phyloP scores from a whole-genome alignment of 805 yeast genomes.

The Kazachstania bromeliacearum region DNA sequence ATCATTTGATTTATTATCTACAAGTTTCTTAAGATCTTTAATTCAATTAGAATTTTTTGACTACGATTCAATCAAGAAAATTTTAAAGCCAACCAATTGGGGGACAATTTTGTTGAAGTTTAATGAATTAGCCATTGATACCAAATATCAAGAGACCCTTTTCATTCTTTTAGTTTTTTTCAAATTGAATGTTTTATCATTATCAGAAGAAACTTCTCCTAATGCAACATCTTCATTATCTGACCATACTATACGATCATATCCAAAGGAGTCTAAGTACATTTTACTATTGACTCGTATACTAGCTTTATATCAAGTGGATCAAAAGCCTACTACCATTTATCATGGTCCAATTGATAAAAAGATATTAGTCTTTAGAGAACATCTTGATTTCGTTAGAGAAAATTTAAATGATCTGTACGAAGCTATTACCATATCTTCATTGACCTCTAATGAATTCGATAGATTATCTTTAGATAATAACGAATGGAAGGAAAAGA shows the following conservation, averaged over 20 bases:
- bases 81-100: slow-evolving; percentile 38
- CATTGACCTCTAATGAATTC: slow-evolving; percentile 47
- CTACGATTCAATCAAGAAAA: slow-evolving; percentile 26
- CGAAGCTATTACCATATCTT: slow-evolving; percentile 42
- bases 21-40: slow-evolving; percentile 46
- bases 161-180: slow-evolving; percentile 41
- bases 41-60: slow-evolving; percentile 42
- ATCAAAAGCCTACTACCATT: slow-evolving; percentile 40
- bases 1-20: slow-evolving; percentile 46
- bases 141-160: slow-evolving; percentile 32
- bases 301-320: slow-evolving; percentile 36
- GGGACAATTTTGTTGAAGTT: slow-evolving; percentile 39
- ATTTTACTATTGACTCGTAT: slow-evolving; percentile 41
- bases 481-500: slow-evolving; percentile 44
- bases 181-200: slow-evolving; percentile 34
- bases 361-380: slow-evolving; percentile 55
- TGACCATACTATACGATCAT: slow-evolving; percentile 33
- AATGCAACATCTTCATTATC: slow-evolving; percentile 24
- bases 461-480: slow-evolving; percentile 41
- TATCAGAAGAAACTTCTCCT: slow-evolving; percentile 29
- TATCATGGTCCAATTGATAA: slow-evolving; percentile 67
- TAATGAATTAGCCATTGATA: slow-evolving; percentile 24
- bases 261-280: slow-evolving; percentile 31
- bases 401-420: slow-evolving; percentile 44
- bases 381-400: slow-evolving; percentile 47